Base-by-base conservation (phyloP, 2,329 filamentous ascomycete species). In the Trichophaea hybrida region DNA sequence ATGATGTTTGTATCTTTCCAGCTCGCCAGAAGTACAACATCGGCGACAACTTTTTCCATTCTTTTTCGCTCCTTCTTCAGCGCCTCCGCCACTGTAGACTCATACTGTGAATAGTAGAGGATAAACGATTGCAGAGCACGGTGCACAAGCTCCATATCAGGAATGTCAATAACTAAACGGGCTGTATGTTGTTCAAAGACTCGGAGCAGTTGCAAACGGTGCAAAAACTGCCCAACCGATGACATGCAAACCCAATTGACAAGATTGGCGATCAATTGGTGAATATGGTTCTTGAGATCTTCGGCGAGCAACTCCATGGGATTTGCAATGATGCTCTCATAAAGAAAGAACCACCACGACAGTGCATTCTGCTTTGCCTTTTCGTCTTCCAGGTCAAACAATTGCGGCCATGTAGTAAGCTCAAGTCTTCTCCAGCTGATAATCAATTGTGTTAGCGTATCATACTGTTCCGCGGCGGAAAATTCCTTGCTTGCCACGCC, bases 1-100 rank as follows among this genome's bases (percentile, higher is more conserved):
- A 85, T 84, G 63, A 98, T 94, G 69, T 97, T 98, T 24, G 88
- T 95, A 67, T 98, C 93, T 71, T 94, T 96, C 94, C 94, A 98
- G 72, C 89, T 96, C 6, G 90, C 89, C 67, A 98, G 76, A 56
- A 94, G 81, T 13, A 98, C 79, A n/a, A 96, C 83, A 67, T 97
- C 87, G 70, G 86, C 91, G 78, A 97, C 88, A 59, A 88, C 83
- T 72, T 89, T 95, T 71, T 97, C 91, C n/a, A 97, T 77, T 0
- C 79, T 77, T 5, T 77, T 75, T 58, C 88, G 81, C n/a, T 84
- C 86, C 49, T 80, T 80, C 17, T 74, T 74, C 38, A 96, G 78
- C 1, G 77, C 74, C 62, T 88, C 83, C 10, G 77, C 73, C 6
- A 90, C 80, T 4, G 79, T 74, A 59, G 77, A 75, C 69, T 85